Base-by-base conservation (phyloP, 345 rosid genomes). In the Adansonia digitata region DNA sequence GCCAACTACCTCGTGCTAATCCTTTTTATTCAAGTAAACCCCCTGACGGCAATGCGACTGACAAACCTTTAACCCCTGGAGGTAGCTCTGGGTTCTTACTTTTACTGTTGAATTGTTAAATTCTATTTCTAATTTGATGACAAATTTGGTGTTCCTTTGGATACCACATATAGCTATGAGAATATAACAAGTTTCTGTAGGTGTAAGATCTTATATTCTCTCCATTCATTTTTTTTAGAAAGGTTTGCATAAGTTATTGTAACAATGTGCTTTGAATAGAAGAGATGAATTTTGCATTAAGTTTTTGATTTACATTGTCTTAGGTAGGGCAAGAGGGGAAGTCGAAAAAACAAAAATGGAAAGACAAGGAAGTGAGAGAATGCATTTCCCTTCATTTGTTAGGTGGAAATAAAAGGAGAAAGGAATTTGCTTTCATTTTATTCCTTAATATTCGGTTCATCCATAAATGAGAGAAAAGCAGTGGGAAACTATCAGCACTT, bases 11-110 rank as follows among this genome's bases (percentile, higher is more conserved):
- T 74, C 85, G 76, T 5, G 66, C 45, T 24, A 94, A 92, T 86
- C 82, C 86, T 45, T 92, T 85, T 81, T 94, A 94, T 88, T 86
- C 93, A 60, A 87, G 88, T 60, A 90, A 91, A 68, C 82, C 91
- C 52, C 94, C 98, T 0, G 82, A 78, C 69, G 75, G 76, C 5
- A 75, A 90, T 73, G 94, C 88, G 51, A 83, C 83, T 48, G 94
- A 85, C 77, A 79, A 77, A 70, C 91, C 94, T 70, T 79, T 82
- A 48, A 74, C 72, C 46, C 62, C 77, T 78, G 98, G 95, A 88
- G 94, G 98, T 94, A 88, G 27, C 45, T 57, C 45, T 48, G 65
- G 63, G 12, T 14, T 68, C 27, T 59, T 53, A 53, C 18, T 74
- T 74, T 40, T 26, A 26, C 27, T 68, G 68, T 7, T 31, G 26